Conservation (phyloP, 2,329 filamentous ascomycete genomes). For the Aaosphaeria pasadenensis region DNA sequence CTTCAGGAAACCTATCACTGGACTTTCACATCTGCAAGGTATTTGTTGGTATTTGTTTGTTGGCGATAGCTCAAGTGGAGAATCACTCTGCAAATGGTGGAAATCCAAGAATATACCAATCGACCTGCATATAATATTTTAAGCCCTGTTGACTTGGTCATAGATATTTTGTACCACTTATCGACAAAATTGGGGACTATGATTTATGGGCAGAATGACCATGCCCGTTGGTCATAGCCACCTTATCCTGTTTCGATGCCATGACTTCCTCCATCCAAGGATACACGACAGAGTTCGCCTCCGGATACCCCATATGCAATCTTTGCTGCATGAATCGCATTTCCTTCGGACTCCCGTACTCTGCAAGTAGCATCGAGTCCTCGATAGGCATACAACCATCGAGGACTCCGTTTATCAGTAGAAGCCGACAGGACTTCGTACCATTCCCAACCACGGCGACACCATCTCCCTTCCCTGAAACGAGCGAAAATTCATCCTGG, state of each 20-base stretch:
- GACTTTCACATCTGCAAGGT: too few relatives aligned
- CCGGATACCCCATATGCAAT: constrained; percentile 47
- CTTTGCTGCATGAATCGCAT: constrained; percentile 43
- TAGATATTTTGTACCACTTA: not conserved
- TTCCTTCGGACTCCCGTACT: constrained; percentile 53
- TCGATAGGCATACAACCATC: constrained; percentile 62
- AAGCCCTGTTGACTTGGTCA: not conserved
- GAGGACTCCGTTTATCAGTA: constrained; percentile 55
- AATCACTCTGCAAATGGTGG: not conserved
- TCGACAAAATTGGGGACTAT: not conserved
- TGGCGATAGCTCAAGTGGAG: not conserved
- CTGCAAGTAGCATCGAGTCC: constrained; percentile 53
- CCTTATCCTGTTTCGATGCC: constrained; percentile 2
- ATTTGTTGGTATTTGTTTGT: too few relatives aligned
- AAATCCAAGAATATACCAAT: not conserved
- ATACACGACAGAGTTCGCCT: constrained; percentile 28
- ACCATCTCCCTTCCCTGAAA: constrained; percentile 52
- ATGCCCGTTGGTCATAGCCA: not conserved
- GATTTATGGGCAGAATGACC: not conserved
- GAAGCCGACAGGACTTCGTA: constrained; percentile 44
- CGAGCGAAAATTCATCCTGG: constrained; percentile 50
- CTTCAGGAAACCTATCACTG: too few relatives aligned
- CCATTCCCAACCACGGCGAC: constrained; percentile 32
- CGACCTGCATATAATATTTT: not conserved
- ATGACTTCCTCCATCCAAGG: constrained; percentile 32